Conservation (phyloP, 106 monocot genomes). For the Iris macrosiphon region DNA sequence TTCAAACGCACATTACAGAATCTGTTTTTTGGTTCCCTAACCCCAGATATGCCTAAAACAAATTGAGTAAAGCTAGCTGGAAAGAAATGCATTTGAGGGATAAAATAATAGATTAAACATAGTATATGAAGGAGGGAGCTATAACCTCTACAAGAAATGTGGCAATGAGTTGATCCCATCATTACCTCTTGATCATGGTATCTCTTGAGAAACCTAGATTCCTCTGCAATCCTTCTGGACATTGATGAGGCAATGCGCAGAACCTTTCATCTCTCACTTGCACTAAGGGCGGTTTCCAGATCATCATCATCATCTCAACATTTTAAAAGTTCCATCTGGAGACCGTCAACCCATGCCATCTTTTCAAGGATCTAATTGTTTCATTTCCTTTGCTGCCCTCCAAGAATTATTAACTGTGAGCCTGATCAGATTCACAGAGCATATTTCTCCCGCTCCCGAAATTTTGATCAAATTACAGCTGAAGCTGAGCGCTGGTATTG, state of each 20-base stretch:
- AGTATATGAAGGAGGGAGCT: background rate
- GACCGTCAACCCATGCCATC: constrained; percentile 1
- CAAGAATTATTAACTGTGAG: background rate
- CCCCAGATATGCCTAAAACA: background rate
- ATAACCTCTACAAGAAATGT: constrained; percentile 12
- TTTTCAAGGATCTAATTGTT: constrained; percentile 5
- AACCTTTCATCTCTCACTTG: background rate
- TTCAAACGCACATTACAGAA: constrained; percentile 1
- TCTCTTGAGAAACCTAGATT: background rate
- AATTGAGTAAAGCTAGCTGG: constrained; percentile 1
- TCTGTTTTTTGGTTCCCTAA: background rate
- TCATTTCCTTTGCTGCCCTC: background rate
- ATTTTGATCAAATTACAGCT: constrained; percentile 28
- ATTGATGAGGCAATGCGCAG: background rate
- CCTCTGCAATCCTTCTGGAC: background rate
- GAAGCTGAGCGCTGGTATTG: constrained; percentile 36
- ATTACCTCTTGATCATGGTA: background rate
- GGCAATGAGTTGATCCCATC: background rate
- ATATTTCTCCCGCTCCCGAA: background rate
- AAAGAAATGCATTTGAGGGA: background rate
- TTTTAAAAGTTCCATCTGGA: background rate
- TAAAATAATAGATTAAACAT: constrained; percentile 1
- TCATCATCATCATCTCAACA: background rate
- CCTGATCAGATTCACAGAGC: background rate
- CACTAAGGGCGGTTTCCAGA: background rate